These are phyloP conservation scores for Pisolithus orientalis DNA, from an alignment of 768 basidiomycete species.

Conservation along the genomic window DNA sequence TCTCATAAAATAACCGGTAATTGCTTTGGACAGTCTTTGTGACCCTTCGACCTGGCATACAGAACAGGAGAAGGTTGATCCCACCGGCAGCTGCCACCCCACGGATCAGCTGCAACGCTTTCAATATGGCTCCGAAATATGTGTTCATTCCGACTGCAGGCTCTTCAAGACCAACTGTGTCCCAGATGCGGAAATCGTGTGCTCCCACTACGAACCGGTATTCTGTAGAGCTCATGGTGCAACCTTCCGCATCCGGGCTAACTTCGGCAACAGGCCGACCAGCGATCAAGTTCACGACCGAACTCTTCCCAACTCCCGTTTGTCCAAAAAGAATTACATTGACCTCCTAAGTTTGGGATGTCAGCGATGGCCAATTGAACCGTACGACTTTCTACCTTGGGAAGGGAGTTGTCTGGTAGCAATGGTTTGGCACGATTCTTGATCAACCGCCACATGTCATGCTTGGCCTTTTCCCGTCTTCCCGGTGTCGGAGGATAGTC, in stretches of 20 bases:
- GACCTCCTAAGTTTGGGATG: neutral
- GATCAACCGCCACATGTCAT: neutral
- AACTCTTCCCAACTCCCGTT: conserved; percentile 7
- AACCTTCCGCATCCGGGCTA: conserved; percentile 19
- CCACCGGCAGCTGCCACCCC: conserved; percentile 3
- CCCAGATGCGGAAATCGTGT: conserved; percentile 9
- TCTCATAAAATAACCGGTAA: conserved; percentile 11
- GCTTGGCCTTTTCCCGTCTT: neutral
- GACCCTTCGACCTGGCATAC: conserved; percentile 7
- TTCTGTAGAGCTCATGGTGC: conserved; percentile 19
- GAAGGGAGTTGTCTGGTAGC: neutral
- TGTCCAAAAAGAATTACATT: conserved; percentile 6
- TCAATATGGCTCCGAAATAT: neutral
- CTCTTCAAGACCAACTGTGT: conserved; percentile 15
- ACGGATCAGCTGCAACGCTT: neutral
- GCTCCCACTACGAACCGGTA: neutral
- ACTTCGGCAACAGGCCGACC: conserved; percentile 13
- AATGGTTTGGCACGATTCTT: neutral
- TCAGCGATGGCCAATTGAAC: neutral
- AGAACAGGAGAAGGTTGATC: conserved; percentile 13
- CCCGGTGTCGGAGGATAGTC: neutral
- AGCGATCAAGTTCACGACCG: conserved; percentile 6
- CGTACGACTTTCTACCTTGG: neutral
- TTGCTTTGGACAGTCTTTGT: conserved; percentile 4
- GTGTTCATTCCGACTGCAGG: neutral